These are phyloP conservation scores for Aureobasidium melanogenum DNA, from an alignment of 2,329 filamentous ascomycete genomes.

Conservation along the genomic window DNA sequence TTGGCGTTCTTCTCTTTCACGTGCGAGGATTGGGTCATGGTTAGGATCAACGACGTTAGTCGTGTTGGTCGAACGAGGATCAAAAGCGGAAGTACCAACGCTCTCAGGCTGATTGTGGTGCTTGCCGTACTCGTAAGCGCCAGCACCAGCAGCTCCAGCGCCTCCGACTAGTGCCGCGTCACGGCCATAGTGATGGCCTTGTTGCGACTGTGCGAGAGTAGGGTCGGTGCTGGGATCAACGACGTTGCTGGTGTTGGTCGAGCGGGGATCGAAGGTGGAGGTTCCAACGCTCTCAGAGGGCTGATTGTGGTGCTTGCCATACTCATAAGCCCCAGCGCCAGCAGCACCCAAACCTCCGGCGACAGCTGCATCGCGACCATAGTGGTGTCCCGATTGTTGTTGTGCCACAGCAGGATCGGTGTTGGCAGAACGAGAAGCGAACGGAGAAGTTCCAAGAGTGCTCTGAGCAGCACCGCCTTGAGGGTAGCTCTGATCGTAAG, in stretches of 20 bases:
- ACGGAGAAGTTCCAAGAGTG: constrained; percentile 20
- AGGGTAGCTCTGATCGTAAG: constrained; percentile 20
- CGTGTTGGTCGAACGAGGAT: constrained; percentile 21
- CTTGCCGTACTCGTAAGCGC: constrained; percentile 18
- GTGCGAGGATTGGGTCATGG: constrained; percentile 4
- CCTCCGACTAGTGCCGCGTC: constrained; percentile 26
- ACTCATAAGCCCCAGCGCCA: constrained; percentile 26
- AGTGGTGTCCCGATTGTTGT: constrained; percentile 18
- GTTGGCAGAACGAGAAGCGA: constrained; percentile 19
- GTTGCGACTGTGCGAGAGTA: neutral
- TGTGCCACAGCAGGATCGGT: constrained; percentile 5
- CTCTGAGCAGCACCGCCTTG: neutral
- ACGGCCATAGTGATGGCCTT: constrained; percentile 24
- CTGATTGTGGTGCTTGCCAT: constrained; percentile 20
- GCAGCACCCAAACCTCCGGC: constrained; percentile 25
- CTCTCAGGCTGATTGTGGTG: constrained; percentile 12
- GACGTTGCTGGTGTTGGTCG: constrained; percentile 20
- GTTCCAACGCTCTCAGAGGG: constrained; percentile 14
- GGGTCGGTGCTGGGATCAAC: constrained; percentile 16
- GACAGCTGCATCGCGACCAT: constrained; percentile 24
- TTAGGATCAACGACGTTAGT: constrained; percentile 19
- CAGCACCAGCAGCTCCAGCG: constrained; percentile 22
- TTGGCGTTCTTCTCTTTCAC: constrained; percentile 12
- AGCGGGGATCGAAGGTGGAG: constrained; percentile 22
- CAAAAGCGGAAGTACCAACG: constrained; percentile 18